A percentile compares a stretch with the other conserved stretches of the same genome.
Evolutionary conservation across 495 filamentous ascomycete species (phyloP).

Genomic region (Entonaema liquescens): DNA sequence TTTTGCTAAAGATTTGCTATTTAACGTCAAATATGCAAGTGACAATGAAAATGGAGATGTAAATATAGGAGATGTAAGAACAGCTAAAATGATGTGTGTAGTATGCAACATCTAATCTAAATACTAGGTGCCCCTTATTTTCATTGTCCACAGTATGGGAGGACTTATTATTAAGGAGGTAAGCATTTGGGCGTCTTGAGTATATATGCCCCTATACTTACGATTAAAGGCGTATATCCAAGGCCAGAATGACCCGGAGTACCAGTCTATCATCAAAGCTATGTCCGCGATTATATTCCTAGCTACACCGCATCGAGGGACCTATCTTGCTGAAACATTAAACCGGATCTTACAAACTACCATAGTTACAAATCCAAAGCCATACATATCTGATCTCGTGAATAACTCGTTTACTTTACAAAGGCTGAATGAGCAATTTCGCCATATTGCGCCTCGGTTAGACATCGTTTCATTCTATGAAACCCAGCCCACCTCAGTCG

Average conservation of each 20-base stretch:
- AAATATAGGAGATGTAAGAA: not conserved
- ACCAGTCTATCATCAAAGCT: slow-evolving; percentile 46
- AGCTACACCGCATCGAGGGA: slow-evolving; percentile 60
- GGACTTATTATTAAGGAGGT: slow-evolving; percentile 59
- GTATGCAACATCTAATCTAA: not conserved
- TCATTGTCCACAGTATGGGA: slow-evolving; percentile 48
- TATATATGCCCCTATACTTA: not conserved
- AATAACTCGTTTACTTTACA: slow-evolving; percentile 48
- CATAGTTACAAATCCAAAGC: slow-evolving; percentile 43
- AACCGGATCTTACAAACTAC: slow-evolving; percentile 45
- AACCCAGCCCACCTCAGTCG: slow-evolving; percentile 49
- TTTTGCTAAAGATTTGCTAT: slow-evolving; percentile 52
- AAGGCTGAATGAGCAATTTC: slow-evolving; percentile 60
- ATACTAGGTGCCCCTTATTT: slow-evolving; percentile 38
- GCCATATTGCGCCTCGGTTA: slow-evolving; percentile 49
- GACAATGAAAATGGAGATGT: slow-evolving; percentile 30
- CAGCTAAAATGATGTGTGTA: not conserved
- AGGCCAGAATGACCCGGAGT: slow-evolving; percentile 51
- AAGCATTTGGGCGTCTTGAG: not conserved
- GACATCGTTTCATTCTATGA: slow-evolving; percentile 61
- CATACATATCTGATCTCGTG: slow-evolving; percentile 56
- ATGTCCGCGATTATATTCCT: slow-evolving; percentile 57
- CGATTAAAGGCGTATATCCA: slow-evolving; percentile 42
- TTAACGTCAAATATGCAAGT: slow-evolving; percentile 45
- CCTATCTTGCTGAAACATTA: slow-evolving; percentile 51